Conservation (phyloP, 768 basidiomycete species). For the Royoungia palumana region DNA sequence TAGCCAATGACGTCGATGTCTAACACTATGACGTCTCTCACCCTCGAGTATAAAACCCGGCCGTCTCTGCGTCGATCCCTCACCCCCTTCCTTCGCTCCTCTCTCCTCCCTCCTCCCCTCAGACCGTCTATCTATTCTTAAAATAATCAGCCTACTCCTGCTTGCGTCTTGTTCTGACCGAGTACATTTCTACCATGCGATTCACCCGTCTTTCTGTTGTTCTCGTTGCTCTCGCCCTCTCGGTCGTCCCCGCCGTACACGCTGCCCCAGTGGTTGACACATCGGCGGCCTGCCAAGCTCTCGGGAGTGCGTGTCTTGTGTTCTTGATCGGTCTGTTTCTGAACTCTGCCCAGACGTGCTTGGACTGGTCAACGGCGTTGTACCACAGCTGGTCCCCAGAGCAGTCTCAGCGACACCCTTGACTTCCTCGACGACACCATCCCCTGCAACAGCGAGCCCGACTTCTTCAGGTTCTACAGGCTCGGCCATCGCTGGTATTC, state of each 20-base stretch:
- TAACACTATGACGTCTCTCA: slow-evolving; percentile 11
- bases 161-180: slow-evolving; percentile 19
- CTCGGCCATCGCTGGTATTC: not conserved
- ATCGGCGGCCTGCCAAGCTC: not conserved
- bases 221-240: slow-evolving; percentile 18
- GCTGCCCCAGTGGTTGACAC: slow-evolving; percentile 11
- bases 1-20: slow-evolving; percentile 10
- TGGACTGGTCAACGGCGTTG: not conserved
- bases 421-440: not conserved
- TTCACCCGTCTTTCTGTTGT: slow-evolving; percentile 15
- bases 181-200: slow-evolving; percentile 28
- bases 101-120: slow-evolving; percentile 2
- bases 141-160: slow-evolving; percentile 19
- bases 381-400: not conserved
- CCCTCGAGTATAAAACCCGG: slow-evolving; percentile 18
- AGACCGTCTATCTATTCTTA: slow-evolving; percentile 5
- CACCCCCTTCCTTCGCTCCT: slow-evolving; percentile 11
- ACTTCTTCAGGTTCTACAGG: not conserved
- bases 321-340: not conserved
- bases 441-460: not conserved
- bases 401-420: not conserved
- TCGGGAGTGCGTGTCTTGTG: slow-evolving; percentile 2
- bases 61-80: not conserved
- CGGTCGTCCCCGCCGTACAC: slow-evolving; percentile 12
- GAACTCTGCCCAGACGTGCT: not conserved